These are phyloP conservation scores for Beauveria scarabaeidicola DNA, from an alignment of 2,329 filamentous ascomycete species.

Conservation along the genomic window DNA sequence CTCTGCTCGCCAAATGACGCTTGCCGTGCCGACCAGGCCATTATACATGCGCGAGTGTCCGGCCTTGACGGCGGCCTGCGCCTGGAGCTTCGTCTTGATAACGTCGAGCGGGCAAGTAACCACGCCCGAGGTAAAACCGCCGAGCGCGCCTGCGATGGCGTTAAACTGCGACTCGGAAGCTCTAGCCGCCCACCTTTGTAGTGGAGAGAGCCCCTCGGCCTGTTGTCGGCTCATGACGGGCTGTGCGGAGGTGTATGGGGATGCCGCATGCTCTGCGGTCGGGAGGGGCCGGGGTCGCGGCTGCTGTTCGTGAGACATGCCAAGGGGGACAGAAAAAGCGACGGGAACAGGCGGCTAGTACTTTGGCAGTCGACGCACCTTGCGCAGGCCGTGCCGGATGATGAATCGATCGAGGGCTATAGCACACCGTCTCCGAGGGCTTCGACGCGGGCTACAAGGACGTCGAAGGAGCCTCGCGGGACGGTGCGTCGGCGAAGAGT, in stretches of 20 bases:
- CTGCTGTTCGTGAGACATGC: slow-evolving; percentile 45
- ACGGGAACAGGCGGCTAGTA: background rate
- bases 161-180: slow-evolving; percentile 63
- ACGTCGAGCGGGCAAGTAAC: slow-evolving; percentile 97
- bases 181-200: slow-evolving; percentile 47
- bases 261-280: slow-evolving; percentile 29
- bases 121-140: slow-evolving; percentile 86
- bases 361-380: background rate
- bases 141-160: slow-evolving; percentile 76
- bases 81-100: slow-evolving; percentile 97
- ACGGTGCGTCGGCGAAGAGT: slow-evolving; percentile 6
- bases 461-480: slow-evolving; percentile 14
- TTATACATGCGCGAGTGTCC: slow-evolving; percentile 61
- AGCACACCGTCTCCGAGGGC: slow-evolving; percentile 13
- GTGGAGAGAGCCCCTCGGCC: slow-evolving; percentile 27
- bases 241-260: slow-evolving; percentile 21
- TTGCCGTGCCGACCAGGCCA: slow-evolving; percentile 78
- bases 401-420: background rate
- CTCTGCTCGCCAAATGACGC: slow-evolving; percentile 78
- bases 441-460: slow-evolving; percentile 8
- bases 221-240: slow-evolving; percentile 12
- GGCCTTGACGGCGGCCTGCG: slow-evolving; percentile 57
- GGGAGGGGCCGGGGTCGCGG: slow-evolving; percentile 22
- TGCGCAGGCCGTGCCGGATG: background rate
- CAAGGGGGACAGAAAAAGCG: slow-evolving; percentile 13